Evolutionary conservation across 441 rosid genomes (phyloP).

Genomic region (Raphanus hybrid): DNA sequence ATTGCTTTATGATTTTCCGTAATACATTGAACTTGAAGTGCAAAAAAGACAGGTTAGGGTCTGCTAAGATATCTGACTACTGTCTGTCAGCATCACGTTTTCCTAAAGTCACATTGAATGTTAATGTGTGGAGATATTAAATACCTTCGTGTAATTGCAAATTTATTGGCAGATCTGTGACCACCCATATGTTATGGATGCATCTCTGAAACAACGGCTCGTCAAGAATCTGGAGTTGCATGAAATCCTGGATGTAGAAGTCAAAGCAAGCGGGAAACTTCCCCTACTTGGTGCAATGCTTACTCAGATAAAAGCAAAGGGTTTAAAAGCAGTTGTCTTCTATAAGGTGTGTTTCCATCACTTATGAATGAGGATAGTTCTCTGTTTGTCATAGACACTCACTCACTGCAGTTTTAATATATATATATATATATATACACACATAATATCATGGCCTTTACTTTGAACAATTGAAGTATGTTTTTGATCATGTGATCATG

Average conservation of each 20-base stretch:
- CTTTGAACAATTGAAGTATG: conserved; percentile 18
- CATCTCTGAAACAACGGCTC: conserved; percentile 47
- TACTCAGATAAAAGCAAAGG: conserved; percentile 56
- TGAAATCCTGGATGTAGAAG: conserved; percentile 70
- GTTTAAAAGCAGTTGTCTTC: conserved; percentile 74
- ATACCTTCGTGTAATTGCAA: conserved; percentile 17
- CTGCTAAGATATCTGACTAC: conserved; percentile 25
- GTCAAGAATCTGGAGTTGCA: conserved; percentile 45
- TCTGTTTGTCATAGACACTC: conserved; percentile 17
- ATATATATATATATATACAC: neutral
- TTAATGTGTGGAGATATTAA: conserved; percentile 16
- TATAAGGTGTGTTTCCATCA: conserved; percentile 73
- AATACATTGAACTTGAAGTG: conserved; percentile 15
- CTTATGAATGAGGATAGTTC: conserved; percentile 18
- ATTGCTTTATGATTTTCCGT: conserved; percentile 10
- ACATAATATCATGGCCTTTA: neutral
- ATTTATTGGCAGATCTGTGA: conserved; percentile 80
- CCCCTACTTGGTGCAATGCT: conserved; percentile 83
- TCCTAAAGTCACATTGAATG: conserved; percentile 16
- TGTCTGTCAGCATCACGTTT: conserved; percentile 21
- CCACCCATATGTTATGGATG: conserved; percentile 80
- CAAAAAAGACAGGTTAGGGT: conserved; percentile 31
- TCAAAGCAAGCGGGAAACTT: conserved; percentile 93
- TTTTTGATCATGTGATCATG: conserved; percentile 22
- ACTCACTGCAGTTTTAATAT: neutral